Evolutionary conservation across 2,329 filamentous ascomycete species (phyloP), one percentile per base, ranked within the genome.

Genomic region (Aspergillus brasiliensis): DNA sequence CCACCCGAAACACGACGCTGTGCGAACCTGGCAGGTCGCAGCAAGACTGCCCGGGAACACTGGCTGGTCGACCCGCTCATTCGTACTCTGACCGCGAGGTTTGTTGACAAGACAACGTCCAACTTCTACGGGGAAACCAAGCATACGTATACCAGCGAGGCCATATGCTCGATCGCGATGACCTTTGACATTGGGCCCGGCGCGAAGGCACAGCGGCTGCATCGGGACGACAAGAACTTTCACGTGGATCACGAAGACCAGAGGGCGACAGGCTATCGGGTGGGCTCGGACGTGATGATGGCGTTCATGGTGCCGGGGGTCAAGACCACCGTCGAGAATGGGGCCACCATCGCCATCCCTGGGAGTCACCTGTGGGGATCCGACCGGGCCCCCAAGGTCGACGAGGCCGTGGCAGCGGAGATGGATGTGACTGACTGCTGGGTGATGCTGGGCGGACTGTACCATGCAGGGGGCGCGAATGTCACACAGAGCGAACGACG

Each of bases 101-200:
- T 71, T 34, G 58, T 71, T 2, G 66, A 68, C 21, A 71, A 71
- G 49, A 71, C 68, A 5, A 71, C 69, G 0, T 58, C 64, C 23
- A 71, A 71, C 51, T 71, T 60, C 42, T 71, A 71, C 56, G 69
- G 67, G 7, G 63, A 65, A 42, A 69, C 63, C 8, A 68, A 67
- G 38, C 68, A 71, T 44, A 69, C 67, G 21, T 68, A 71, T 34
- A 71, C 68, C 8, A 70, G 65, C 53, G 59, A 66, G 17, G 66
- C 69, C 5, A 63, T 69, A 17, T 58, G 65, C 51, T 69, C 68
- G 5, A 69, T 65, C 8, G 66, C 63, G 0, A 55, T 70, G 61
- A 67, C 67, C 3, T 64, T 65, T 6, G 61, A 63, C 47, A 61
- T 63, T n/a, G 56, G 61, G 2, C 61, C 61, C 3, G 61, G 61